Evolutionary conservation across 805 yeast species (phyloP), one percentile per base, ranked within the genome.

Genomic region (Candida xiaguanensis): DNA sequence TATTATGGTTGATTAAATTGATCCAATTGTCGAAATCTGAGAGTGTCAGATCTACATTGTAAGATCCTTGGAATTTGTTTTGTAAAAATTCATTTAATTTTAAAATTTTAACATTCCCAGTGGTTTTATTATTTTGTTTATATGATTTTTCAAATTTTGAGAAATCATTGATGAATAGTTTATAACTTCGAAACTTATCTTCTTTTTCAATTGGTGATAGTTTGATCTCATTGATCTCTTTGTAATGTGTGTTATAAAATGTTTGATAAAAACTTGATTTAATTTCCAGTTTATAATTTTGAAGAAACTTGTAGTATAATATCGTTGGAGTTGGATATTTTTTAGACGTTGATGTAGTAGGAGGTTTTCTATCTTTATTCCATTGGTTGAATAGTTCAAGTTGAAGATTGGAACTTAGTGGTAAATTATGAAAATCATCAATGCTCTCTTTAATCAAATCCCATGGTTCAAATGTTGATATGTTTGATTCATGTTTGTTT

Each of bases 381-480:
- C 70, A 64, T 20, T 53, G 44, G 27, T 55, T 48, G 43, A 50
- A 64, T 9, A 52, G 37, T 14, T 37, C 40, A 37, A 57, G 63
- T 34, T 45, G 18, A 41, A 38, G 4, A 8, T 20, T 5, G 13
- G 7, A 2, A 5, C 12, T 12, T 14, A 22, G 15, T 23, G 26
- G 5, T 44, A 38, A 44, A 42, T 66, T 14, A 51, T 61, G 0
- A 15, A 61, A 58, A 1, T 46, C 34, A 5, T 64, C 46, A 8
- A 63, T 44, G 15, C 62, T 65, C 34, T 65, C 72, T 42, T 65
- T 68, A 0, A 66, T 55, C 18, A 68, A 36, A 36, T 50, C 53
- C 69, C 72, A 68, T 3, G 70, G 60, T 30, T 65, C 65, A 46
- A 53, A 65, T 15, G 52, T 28, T 5, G 67, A 59, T 14, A 67